These are phyloP conservation scores for Gossypium anomalum DNA, from an alignment of 345 rosid genomes.

Conservation along the genomic window DNA sequence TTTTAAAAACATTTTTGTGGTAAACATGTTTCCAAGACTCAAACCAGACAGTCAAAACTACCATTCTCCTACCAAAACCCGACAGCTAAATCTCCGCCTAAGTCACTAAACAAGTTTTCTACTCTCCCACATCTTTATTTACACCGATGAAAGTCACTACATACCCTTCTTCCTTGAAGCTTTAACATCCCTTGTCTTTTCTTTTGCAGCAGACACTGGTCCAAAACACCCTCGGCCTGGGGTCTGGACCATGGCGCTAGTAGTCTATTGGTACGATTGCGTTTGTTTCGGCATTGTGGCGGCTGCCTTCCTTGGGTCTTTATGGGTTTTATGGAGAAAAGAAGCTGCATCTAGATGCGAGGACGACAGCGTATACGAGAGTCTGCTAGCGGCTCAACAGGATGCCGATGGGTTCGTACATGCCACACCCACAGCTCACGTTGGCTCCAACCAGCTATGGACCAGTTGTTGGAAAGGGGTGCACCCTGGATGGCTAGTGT, in stretches of 20 bases:
- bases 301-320: constrained; percentile 43
- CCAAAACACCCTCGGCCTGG: neutral
- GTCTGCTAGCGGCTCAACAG: constrained; percentile 39
- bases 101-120: neutral
- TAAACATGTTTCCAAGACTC: neutral
- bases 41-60: constrained; percentile 42
- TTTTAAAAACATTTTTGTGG: neutral
- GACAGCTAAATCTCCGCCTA: neutral
- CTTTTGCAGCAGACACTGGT: neutral
- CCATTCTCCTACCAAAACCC: constrained; percentile 19
- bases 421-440: constrained; percentile 31
- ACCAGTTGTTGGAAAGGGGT: constrained; percentile 72
- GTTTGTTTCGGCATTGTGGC: constrained; percentile 71
- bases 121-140: neutral
- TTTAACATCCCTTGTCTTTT: neutral
- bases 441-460: constrained; percentile 59
- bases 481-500: constrained; percentile 81
- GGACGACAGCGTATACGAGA: constrained; percentile 32
- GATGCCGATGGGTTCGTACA: constrained; percentile 27
- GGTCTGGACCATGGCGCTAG: constrained; percentile 40
- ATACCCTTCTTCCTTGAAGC: neutral
- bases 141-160: neutral
- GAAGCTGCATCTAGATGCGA: constrained; percentile 31
- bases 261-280: constrained; percentile 68
- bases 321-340: constrained; percentile 53